Percentiles rank a stretch among this genome's conserved stretches.
Conservation (phyloP, 148 eudicot species). For the Chenopodium formosanum region DNA sequence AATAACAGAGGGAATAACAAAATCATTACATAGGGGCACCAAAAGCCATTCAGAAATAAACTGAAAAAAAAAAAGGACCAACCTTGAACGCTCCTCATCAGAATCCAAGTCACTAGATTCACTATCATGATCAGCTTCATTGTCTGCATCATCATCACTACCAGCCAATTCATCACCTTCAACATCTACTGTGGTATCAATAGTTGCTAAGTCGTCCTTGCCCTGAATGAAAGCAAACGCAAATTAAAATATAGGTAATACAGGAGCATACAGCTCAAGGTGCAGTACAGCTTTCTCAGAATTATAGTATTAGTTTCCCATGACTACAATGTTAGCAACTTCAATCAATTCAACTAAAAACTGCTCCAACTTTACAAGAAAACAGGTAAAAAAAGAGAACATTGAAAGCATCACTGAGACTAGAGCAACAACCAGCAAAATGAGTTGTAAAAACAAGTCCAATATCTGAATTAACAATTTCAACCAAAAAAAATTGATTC, state of each 20-base stretch:
- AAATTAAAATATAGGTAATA: not conserved
- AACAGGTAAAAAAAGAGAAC: too few relatives aligned
- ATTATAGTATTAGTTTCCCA: not conserved
- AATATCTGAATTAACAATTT: not conserved
- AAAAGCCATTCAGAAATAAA: slow-evolving; percentile 8
- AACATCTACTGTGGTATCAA: slow-evolving; percentile 68
- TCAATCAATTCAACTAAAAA: not conserved
- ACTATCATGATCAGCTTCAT: slow-evolving; percentile 32
- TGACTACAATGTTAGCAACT: not conserved
- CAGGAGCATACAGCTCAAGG: not conserved
- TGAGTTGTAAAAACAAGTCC: not conserved
- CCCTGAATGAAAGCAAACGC: slow-evolving; percentile 40
- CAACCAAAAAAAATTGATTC: too few relatives aligned
- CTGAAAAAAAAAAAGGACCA: too few relatives aligned
- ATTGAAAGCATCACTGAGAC: too few relatives aligned
- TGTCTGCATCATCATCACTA: slow-evolving; percentile 53
- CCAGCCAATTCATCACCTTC: slow-evolving; percentile 43
- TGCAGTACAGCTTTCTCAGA: not conserved
- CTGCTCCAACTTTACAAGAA: not conserved
- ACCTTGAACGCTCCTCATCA: slow-evolving; percentile 73
- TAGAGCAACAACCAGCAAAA: not conserved
- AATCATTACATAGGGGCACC: not conserved
- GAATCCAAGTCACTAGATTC: slow-evolving; percentile 57
- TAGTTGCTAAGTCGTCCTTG: slow-evolving; percentile 69
- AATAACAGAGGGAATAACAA: not conserved